Percentiles rank a stretch among this genome's conserved stretches.
Conservation (phyloP, 257 asterid species). For the Nicotiana otophora region DNA sequence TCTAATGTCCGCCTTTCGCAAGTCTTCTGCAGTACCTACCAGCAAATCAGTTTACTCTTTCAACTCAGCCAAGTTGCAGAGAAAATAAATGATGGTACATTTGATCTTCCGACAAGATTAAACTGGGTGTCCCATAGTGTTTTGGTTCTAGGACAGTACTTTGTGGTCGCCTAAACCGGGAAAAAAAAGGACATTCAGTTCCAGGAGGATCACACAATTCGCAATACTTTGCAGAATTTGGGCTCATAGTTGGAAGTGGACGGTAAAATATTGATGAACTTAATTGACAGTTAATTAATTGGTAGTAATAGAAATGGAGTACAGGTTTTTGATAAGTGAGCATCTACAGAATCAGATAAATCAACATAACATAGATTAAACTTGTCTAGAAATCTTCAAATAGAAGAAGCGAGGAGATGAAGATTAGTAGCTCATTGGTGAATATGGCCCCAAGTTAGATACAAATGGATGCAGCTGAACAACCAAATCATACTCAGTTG, state of each 20-base stretch:
- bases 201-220: neutral
- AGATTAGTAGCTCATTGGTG: neutral
- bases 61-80: neutral
- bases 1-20: neutral
- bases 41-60: neutral
- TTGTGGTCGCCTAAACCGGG: neutral
- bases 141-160: neutral
- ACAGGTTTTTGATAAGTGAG: neutral
- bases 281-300: neutral
- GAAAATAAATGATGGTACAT: neutral
- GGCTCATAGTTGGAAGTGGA: conserved; percentile 2
- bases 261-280: neutral
- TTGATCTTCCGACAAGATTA: neutral
- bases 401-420: neutral
- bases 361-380: neutral
- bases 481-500: neutral
- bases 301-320: neutral
- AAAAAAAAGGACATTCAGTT: neutral
- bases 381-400: neutral
- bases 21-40: neutral
- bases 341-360: neutral
- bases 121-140: neutral
- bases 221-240: neutral
- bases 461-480: neutral
- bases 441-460: neutral